A percentile compares a stretch with the other conserved stretches of the same genome.
These are phyloP conservation scores for Trichoderma koningiopsis DNA, from an alignment of 2,329 filamentous ascomycete species.

Conservation along the genomic window DNA sequence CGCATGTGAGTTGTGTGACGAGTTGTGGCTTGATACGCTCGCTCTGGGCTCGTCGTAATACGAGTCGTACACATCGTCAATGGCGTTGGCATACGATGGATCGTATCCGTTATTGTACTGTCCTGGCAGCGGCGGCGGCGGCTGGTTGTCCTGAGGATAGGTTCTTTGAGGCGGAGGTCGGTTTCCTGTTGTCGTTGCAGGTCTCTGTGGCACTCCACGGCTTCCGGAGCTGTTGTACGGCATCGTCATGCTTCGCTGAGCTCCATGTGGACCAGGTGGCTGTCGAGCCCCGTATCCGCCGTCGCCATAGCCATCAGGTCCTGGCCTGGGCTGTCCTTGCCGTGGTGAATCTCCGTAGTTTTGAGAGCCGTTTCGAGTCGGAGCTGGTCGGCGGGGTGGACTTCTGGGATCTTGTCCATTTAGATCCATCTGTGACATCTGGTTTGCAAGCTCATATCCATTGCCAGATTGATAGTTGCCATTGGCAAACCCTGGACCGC, in stretches of 20 bases:
- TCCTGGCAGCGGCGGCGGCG: conserved; percentile 16
- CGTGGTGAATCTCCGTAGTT: conserved; percentile 38
- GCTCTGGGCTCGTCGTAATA: conserved; percentile 51
- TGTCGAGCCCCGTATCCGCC: conserved; percentile 30
- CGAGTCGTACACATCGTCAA: conserved; percentile 57
- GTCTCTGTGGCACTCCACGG: conserved; percentile 52
- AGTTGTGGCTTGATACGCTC: conserved; percentile 33
- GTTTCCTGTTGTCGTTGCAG: conserved; percentile 57
- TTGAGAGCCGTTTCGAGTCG: conserved; percentile 36
- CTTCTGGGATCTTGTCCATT: conserved; percentile 35
- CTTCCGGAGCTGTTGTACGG: conserved; percentile 51
- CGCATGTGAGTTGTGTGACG: conserved; percentile 25
- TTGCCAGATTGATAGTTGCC: conserved; percentile 30
- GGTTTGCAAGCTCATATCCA: conserved; percentile 35
- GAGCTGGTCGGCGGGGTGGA: conserved; percentile 29
- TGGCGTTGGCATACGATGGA: conserved; percentile 39
- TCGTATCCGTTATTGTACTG: conserved; percentile 36
- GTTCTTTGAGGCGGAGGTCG: conserved; percentile 56
- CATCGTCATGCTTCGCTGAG: conserved; percentile 64
- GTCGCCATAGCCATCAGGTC: conserved; percentile 32
- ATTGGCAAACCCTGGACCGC: conserved; percentile 32
- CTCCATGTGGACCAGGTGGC: conserved; percentile 47
- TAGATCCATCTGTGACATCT: conserved; percentile 43
- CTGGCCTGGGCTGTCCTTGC: conserved; percentile 35
- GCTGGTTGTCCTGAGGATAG: conserved; percentile 43